Evolutionary conservation across 768 basidiomycete genomes (phyloP), one percentile per base, ranked within the genome.

Genomic region (Amanita brunnescens): DNA sequence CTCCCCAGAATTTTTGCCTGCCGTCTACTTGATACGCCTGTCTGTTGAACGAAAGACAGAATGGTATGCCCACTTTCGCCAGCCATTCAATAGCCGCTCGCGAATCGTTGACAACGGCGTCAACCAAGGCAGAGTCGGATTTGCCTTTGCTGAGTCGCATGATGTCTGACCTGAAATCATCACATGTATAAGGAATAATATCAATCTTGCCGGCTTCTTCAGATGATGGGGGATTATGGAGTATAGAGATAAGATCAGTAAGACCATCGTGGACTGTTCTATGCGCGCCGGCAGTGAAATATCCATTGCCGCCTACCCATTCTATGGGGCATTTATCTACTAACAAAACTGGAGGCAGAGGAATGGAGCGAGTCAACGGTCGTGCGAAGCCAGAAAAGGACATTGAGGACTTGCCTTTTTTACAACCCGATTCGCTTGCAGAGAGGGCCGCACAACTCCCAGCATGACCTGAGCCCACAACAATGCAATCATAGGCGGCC

Each of bases 241-340:
- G 74, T 53, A 84, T 62, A 3, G 76, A 66, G 20, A 83, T 70
- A 32, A 85, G 70, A 62, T 85, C 82, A 3, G 64, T 55, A n/a
- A 85, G 68, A 1, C 83, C 85, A 13, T 54, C 66, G 57, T 86
- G 84, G 2, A 76, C 78, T 9, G 79, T 83, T 48, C 84, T 79
- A 58, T 79, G 73, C 6, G 83, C 81, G 18, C 83, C 83, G 8
- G 83, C 82, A 26, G 83, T 85, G 66, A 85, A 86, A 64, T 78
- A 83, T 14, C 82, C 80, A 57, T 87, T 86, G 14, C 83, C 85
- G 3, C 85, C 85, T 3, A 64, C 74, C 83, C 83, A 85, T 51
- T 75, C 73, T 35, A 65, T 58, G 1, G 83, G 80, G 35, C 80
- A 80, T 58, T 84, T 84, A 58, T 86, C 83, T 46, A 85, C 65